Base-by-base conservation (phyloP, 2,329 filamentous ascomycete species). In the Trichoderma endophyticum region DNA sequence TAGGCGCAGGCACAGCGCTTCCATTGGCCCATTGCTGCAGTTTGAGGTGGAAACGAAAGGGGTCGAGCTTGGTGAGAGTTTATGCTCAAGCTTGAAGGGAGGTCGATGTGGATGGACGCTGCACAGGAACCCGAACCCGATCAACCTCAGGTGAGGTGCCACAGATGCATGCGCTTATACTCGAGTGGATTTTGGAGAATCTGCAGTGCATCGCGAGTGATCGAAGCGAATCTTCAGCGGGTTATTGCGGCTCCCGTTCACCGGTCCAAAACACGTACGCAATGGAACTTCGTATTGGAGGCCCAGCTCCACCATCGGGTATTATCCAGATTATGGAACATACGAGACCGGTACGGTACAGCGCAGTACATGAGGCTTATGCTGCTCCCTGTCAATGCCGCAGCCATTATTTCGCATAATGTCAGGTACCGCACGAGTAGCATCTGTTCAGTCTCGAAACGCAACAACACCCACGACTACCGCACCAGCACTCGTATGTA, bases 1-100 rank as follows among this genome's bases (percentile, higher is more conserved):
- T 59, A 62, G 28, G 56, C 66, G 66, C 66, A 70, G 66, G 66
- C 57, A 70, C 66, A 18, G 66, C 66, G 28, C 26, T 26, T 26
- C 26, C 54, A 68, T 68, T 60, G 65, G 65, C 65, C 43, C 43
- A 51, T n/a, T 15, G 21, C 14, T 26, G 18, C 43, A 18, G 43
- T 21, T 51, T 51, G 11, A 48, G 28, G 11, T n/a, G n/a, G 30
- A 28, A 54, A 11, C 66, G 66, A 70, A 62, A 70, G 56, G 57
- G 64, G 66, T 56, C 48, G 48, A 54, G 48, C 21, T 6, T 51
- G 43, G 18, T 51, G 43, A 24, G 56, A 32, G 30, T 56, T 21
- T 60, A 15, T 51, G 43, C 43, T n/a, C 43, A 51, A 51, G 18
- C 43, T 18, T 39, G 36, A 18, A 43, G 15, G 39, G 39, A 43